Conservation (phyloP, 2,329 filamentous ascomycete species). For the Fusarium bactridioides region DNA sequence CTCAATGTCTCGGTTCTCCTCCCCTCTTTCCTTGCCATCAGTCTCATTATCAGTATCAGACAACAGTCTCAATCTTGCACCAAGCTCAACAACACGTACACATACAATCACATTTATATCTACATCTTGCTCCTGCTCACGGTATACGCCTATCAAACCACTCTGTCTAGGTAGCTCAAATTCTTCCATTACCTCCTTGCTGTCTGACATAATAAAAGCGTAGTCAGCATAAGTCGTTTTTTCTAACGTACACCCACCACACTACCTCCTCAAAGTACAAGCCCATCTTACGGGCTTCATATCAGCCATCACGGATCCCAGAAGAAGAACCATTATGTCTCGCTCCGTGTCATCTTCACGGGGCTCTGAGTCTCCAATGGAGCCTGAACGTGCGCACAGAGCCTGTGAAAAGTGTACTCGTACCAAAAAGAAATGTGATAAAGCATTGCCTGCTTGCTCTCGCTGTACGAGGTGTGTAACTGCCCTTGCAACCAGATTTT, state of each 20-base stretch:
- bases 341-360: slow-evolving; percentile 40
- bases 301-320: slow-evolving; percentile 30
- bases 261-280: not conserved
- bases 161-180: slow-evolving; percentile 4
- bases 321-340: slow-evolving; percentile 35
- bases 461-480: slow-evolving; percentile 45
- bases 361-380: slow-evolving; percentile 44
- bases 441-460: slow-evolving; percentile 47
- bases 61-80: not conserved
- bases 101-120: not conserved
- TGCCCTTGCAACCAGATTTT: not conserved
- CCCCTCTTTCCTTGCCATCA: slow-evolving; percentile 1
- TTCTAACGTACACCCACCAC: slow-evolving; percentile 17
- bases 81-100: not conserved
- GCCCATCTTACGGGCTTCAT: slow-evolving; percentile 19
- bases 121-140: not conserved
- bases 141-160: not conserved
- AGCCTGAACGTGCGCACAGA: slow-evolving; percentile 46
- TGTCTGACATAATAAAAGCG: slow-evolving; percentile 26
- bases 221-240: slow-evolving; percentile 4
- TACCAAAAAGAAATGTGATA: slow-evolving; percentile 51
- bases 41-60: not conserved
- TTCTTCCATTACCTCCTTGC: not conserved
- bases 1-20: slow-evolving; percentile 17
- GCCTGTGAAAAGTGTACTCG: slow-evolving; percentile 50